Evolutionary conservation across 2,329 filamentous ascomycete species (phyloP), one percentile per base, ranked within the genome.

Genomic region (Cyphellophora europaea): DNA sequence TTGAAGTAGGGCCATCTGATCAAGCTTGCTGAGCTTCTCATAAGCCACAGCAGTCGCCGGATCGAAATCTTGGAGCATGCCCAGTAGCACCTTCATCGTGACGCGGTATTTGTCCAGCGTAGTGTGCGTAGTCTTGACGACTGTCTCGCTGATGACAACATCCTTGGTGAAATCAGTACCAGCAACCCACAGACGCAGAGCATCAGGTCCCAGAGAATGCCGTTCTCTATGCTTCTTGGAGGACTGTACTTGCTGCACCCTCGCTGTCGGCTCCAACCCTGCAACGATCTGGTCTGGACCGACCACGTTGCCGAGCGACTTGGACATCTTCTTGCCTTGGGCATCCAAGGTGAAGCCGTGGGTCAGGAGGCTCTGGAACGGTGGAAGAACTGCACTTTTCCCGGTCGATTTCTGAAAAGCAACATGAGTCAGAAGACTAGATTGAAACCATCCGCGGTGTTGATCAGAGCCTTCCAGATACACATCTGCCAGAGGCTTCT

Each of bases 391-490:
- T 18, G 10, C 6, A 18, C 6, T 32, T 4, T 53, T 49, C 1
- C 53, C 44, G 2, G 59, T 55, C 3, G 59, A 54, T 28, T 59
- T 55, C 37, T 61, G 66, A 52, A 58, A 62, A 37, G 88, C 83
- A 18, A 93, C 73, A 32, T 85, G 78, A 0, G 91, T 96, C 36
- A 98, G 70, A 8, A 98, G 71, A 43, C 87, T 93, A 5, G 91
- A 96, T 59, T 98, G 91, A 56, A 98, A 98, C 91, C 91, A 98
- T 18, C 91, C 91, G 25, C 91, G 81, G 58, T 98, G 91, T 56
- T 98, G 91, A 56, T 98, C 91, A 3, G 82, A 84, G 19, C 91
- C 91, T 62, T 98, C 91, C 3, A 96, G 72, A 54, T 93, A 96
- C 15, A 96, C 72, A 55, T 98, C 87, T 1, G 86, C 86, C 15